These are phyloP conservation scores for Candida tetrigidarum DNA, from an alignment of 1,139 yeast genomes.

Conservation along the genomic window DNA sequence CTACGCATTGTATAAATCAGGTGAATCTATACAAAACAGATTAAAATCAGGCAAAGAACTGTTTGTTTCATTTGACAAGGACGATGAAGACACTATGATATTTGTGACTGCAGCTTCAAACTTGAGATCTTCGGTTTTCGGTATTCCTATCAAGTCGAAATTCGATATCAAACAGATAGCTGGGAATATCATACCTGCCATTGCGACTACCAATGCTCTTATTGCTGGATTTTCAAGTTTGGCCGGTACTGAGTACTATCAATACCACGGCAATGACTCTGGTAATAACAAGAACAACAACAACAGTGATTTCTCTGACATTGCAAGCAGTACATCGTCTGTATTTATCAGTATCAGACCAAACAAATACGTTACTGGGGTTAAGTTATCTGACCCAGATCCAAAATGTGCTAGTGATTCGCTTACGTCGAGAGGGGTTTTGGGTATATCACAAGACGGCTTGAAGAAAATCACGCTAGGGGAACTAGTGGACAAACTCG, in stretches of 20 bases:
- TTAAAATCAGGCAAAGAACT: conserved; percentile 40
- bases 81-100: conserved; percentile 86
- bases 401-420: conserved; percentile 78
- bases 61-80: conserved; percentile 84
- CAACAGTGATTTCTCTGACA: conserved; percentile 16
- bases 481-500: conserved; percentile 50
- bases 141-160: conserved; percentile 73
- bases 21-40: conserved; percentile 55
- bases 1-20: conserved; percentile 57
- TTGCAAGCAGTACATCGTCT: conserved; percentile 42
- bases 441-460: conserved; percentile 22
- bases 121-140: conserved; percentile 73
- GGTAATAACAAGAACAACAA: conserved; percentile 22
- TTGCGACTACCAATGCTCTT: conserved; percentile 96
- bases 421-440: conserved; percentile 53
- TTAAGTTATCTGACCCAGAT: conserved; percentile 62
- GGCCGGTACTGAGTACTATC: conserved; percentile 63
- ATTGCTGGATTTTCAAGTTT: conserved; percentile 88
- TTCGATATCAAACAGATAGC: conserved; percentile 94
- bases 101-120: conserved; percentile 92
- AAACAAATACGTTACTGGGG: conserved; percentile 70
- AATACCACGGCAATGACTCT: conserved; percentile 19
- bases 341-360: conserved; percentile 66
- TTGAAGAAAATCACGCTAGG: conserved; percentile 28
- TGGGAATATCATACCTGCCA: conserved; percentile 97